phyloP scores from a whole-genome alignment of 768 basidiomycete genomes.

The Cystofilobasidium macerans region DNA sequence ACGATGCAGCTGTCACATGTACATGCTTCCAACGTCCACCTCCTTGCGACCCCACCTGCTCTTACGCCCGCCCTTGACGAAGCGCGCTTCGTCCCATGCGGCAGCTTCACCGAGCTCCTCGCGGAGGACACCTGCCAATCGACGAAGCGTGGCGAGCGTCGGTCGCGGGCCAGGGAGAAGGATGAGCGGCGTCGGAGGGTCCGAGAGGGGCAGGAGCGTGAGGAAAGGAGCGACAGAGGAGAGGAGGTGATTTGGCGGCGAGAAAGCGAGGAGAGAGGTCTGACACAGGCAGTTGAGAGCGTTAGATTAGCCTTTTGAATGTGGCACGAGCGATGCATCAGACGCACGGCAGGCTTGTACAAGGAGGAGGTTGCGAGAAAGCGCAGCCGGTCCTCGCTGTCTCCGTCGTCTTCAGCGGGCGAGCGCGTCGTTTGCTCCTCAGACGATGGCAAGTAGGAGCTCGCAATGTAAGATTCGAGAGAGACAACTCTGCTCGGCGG shows the following conservation, averaged over 20 bases:
- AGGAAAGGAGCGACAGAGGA: constrained; percentile 3
- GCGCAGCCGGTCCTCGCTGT: not conserved
- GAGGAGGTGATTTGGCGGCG: constrained; percentile 9
- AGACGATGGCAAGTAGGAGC: not conserved
- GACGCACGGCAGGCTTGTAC: not conserved
- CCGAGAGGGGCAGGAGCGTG: constrained; percentile 2
- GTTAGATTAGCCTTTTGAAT: not conserved
- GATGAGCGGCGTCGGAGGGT: not conserved
- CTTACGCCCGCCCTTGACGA: not conserved
- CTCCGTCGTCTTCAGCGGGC: not conserved
- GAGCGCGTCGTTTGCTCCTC: not conserved
- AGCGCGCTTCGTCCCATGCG: constrained; percentile 3
- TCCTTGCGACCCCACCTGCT: not conserved
- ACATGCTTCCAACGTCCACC: not conserved
- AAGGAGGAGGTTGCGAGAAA: not conserved
- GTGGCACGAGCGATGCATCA: too few relatives aligned
- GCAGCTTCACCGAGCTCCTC: not conserved
- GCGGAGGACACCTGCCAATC: not conserved
- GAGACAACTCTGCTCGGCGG: not conserved
- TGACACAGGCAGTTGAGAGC: not conserved
- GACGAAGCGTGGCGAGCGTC: not conserved
- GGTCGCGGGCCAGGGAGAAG: constrained; percentile 1
- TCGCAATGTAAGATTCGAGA: not conserved
- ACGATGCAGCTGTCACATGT: too few relatives aligned
- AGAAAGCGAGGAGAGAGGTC: not conserved